These are phyloP conservation scores for Conoideocrella luteorostrata DNA, from an alignment of 2,329 filamentous ascomycete genomes.

Conservation along the genomic window DNA sequence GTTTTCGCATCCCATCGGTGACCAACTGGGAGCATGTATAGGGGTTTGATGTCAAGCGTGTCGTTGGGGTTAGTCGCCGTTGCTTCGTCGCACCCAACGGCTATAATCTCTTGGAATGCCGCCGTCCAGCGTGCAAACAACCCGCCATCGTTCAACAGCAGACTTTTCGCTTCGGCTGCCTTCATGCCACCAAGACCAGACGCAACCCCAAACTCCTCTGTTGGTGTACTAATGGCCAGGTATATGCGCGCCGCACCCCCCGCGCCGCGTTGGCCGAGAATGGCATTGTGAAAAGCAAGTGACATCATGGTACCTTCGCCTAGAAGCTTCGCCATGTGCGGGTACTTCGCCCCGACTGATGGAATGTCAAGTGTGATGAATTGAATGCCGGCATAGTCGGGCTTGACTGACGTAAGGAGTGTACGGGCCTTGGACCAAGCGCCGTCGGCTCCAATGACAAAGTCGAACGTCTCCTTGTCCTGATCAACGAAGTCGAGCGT, in stretches of 20 bases:
- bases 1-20: constrained; percentile 31
- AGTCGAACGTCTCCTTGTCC: constrained; percentile 11
- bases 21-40: constrained; percentile 37
- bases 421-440: constrained; percentile 25
- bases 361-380: constrained; percentile 29
- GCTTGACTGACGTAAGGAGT: constrained; percentile 28
- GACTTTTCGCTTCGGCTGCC: constrained; percentile 11
- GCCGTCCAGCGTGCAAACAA: constrained; percentile 21
- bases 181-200: constrained; percentile 8
- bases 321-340: too few relatives aligned
- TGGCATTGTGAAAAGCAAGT: constrained; percentile 31
- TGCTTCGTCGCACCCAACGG: constrained; percentile 20
- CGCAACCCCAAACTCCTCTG: background rate
- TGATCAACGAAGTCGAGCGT: constrained; percentile 18
- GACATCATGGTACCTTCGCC: constrained; percentile 24
- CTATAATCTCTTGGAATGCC: constrained; percentile 21
- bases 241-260: constrained; percentile 14
- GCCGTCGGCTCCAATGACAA: constrained; percentile 15
- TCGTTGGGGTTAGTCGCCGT: constrained; percentile 13
- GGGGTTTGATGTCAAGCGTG: constrained; percentile 12
- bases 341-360: too few relatives aligned
- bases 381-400: constrained; percentile 32
- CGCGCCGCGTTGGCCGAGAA: constrained; percentile 25
- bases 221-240: constrained; percentile 18
- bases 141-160: constrained; percentile 15